Conservation (phyloP, 768 basidiomycete genomes). For the Astraeus odoratus region DNA sequence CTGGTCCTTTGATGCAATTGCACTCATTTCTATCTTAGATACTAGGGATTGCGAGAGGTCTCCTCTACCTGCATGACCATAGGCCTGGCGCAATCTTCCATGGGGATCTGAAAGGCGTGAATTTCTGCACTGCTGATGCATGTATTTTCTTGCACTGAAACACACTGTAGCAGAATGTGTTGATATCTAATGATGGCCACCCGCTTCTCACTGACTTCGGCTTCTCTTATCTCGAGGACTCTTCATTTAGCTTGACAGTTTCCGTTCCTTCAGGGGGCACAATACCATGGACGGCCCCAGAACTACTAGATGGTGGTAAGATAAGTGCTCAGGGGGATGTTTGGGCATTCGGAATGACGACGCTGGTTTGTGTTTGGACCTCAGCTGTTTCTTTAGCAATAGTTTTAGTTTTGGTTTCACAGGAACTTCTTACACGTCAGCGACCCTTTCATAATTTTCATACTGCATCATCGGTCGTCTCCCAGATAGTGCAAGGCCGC, state of each 20-base stretch:
- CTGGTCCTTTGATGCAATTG: too few species aligned
- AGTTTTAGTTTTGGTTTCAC: too few species aligned
- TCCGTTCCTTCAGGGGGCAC: not conserved
- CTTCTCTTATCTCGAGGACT: not conserved
- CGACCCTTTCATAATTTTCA: not conserved
- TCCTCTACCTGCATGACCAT: slow-evolving; percentile 30
- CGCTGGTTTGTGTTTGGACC: not conserved
- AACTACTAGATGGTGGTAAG: not conserved
- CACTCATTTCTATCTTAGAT: slow-evolving; percentile 15
- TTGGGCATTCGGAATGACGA: slow-evolving; percentile 1
- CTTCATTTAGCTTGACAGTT: not conserved
- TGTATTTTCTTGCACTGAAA: not conserved
- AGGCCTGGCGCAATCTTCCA: slow-evolving; percentile 22
- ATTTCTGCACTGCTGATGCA: too few species aligned
- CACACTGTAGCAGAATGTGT: not conserved
- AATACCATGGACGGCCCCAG: not conserved
- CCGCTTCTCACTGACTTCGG: not conserved
- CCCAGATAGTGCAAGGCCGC: not conserved
- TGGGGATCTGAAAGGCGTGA: slow-evolving; percentile 1
- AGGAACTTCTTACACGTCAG: not conserved
- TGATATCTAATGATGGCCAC: not conserved
- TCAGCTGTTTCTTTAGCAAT: too few species aligned
- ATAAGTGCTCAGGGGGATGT: not conserved
- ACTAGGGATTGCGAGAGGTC: slow-evolving; percentile 29
- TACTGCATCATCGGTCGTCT: not conserved